These are phyloP conservation scores for Eudorina sp. DNA, from an alignment of 139 green algal species.

Conservation along the genomic window DNA sequence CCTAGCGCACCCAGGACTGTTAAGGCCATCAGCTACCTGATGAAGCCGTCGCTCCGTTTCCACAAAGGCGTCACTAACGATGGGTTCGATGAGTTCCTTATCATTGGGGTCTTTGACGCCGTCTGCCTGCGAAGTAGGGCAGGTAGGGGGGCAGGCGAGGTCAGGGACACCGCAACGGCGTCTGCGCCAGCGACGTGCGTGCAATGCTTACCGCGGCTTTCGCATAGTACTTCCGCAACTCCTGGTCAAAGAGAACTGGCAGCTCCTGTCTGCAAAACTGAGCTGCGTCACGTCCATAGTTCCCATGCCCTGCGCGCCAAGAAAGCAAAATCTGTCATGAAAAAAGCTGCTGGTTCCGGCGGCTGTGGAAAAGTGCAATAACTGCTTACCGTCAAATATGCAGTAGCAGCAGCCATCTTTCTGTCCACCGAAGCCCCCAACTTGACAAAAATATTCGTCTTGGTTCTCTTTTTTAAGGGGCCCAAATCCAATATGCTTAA, in stretches of 20 bases:
- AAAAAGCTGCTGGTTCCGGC: too few species aligned
- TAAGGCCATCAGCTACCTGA: slow-evolving; percentile 33
- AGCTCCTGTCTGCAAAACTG: slow-evolving; percentile 61
- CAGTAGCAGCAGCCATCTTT: slow-evolving; percentile 59
- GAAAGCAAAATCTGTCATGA: too few species aligned
- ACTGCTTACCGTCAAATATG: slow-evolving; percentile 61
- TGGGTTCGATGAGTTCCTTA: slow-evolving; percentile 47
- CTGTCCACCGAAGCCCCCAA: slow-evolving; percentile 50
- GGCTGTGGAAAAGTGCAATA: neutral
- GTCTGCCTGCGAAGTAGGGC: slow-evolving; percentile 13
- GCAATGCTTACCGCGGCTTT: slow-evolving; percentile 14
- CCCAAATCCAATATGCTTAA: slow-evolving; percentile 70
- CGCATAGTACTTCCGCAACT: slow-evolving; percentile 55
- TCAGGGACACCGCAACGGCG: neutral
- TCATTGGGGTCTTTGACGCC: slow-evolving; percentile 40
- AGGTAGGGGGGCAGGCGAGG: neutral
- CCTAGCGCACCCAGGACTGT: too few species aligned
- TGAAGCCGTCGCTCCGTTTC: slow-evolving; percentile 46
- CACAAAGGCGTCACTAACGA: slow-evolving; percentile 46
- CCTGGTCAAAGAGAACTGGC: slow-evolving; percentile 54
- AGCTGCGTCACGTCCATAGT: slow-evolving; percentile 55
- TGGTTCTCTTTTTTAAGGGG: slow-evolving; percentile 71
- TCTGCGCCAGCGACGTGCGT: too few species aligned
- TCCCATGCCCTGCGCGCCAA: slow-evolving; percentile 52
- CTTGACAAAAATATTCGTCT: slow-evolving; percentile 66